Evolutionary conservation across 2,329 filamentous ascomycete species (phyloP).

Genomic region (Fusarium anguioides): DNA sequence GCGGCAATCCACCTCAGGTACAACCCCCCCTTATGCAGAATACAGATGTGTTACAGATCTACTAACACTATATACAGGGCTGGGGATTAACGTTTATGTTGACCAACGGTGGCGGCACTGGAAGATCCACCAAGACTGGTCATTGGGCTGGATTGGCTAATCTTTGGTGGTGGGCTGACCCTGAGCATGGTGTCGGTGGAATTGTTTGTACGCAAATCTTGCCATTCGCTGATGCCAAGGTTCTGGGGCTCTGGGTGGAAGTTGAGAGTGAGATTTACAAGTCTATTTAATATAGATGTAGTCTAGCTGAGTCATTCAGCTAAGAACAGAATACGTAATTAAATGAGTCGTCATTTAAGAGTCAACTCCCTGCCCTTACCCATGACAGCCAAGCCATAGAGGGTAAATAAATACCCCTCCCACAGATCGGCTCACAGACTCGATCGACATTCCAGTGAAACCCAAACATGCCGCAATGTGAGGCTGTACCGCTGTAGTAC

Average conservation of each 20-base stretch:
- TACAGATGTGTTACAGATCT: neutral
- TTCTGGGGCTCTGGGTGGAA: slow-evolving; percentile 54
- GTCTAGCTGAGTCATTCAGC: neutral
- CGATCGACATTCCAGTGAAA: no score
- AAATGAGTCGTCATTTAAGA: no score
- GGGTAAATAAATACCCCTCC: no score
- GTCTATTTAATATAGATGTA: neutral
- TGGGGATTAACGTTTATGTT: slow-evolving; percentile 72
- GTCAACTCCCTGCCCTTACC: no score
- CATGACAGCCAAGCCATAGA: no score
- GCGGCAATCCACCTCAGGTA: slow-evolving; percentile 60
- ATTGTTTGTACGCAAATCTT: slow-evolving; percentile 63
- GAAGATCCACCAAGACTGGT: slow-evolving; percentile 61
- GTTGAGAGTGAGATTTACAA: slow-evolving; percentile 55
- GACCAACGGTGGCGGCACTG: slow-evolving; percentile 59
- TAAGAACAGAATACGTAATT: no score
- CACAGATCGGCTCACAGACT: no score
- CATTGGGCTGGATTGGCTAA: slow-evolving; percentile 71
- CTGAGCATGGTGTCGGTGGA: slow-evolving; percentile 67
- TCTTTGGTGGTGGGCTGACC: slow-evolving; percentile 71
- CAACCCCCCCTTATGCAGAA: no score
- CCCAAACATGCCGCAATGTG: neutral
- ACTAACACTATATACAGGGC: slow-evolving; percentile 52
- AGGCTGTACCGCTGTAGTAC: neutral
- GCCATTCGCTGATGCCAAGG: slow-evolving; percentile 59